Base-by-base conservation (phyloP, 225 moss, liverwort and hornwort species). In the Pleurozium schreberi region DNA sequence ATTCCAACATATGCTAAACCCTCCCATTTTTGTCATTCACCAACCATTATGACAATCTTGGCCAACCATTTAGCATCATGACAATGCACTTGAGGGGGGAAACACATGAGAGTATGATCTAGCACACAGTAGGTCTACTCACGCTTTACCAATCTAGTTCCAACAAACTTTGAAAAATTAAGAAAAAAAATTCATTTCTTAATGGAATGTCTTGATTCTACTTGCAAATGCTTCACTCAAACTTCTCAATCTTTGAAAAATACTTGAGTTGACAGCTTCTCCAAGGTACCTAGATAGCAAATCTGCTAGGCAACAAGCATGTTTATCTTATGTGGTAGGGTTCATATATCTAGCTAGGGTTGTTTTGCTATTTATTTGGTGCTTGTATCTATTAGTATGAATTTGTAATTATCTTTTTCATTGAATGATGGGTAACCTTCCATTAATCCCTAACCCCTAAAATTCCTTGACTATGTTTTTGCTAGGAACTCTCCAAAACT, bases 261-360 rank as follows among this genome's bases (percentile, higher is more conserved):
- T 25, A 45, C 0, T 0, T 43, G 16, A 17, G 6, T 28, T 43
- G 45, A 45, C 6, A 17, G 43, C 17, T 45, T 43, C 43, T 27
- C 5, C 10, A 9, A 27, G 0, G 16, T 43, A 27, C 1, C 0
- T 70, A 15, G 27, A 9, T 27, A 45, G 6, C 10, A 45, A 73
- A 45, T 9, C 0, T 45, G 0, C 3, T 17, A 28, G 10, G 6
- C 10, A 17, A 10, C 18, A 45, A 10, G 10, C 0, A 10, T 10
- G 4, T 45, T 45, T 30, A 30, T 3, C 1, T 73, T 27, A 30
- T 2, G 10, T 73, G 2, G 6, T 45, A 52, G 31, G 31, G 0
- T 18, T 19, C 1, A 6, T 12, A 33, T 50, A 33, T 33, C 6
- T 12, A 19, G 1, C 9, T 0, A 33, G 3, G 49, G 17, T 33